Evolutionary conservation across 2,329 filamentous ascomycete genomes (phyloP), one percentile per base, ranked within the genome.

Genomic region (Botrytis tulipae): DNA sequence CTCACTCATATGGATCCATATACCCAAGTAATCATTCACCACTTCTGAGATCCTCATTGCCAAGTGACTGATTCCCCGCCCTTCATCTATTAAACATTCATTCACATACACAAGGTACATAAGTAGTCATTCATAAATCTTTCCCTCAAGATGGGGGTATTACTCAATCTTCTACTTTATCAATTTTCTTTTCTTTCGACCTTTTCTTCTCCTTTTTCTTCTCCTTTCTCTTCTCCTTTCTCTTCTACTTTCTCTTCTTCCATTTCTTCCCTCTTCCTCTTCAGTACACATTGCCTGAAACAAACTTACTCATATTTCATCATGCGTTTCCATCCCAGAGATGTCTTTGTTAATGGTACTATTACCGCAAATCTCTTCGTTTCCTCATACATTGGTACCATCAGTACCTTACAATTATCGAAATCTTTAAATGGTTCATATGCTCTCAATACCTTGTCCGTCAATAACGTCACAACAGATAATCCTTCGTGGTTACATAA

Each of bases 311-410:
- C 25, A 16, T 63, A 60, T 40, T 63, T 63, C 46, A 71, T 68
- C 46, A 78, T 77, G 77, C 74, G 71, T 76, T 72, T 76, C 46
- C n/a, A 77, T 16, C 48, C 77, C 14, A 68, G 76, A 0, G 72
- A 69, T n/a, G 72, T 75, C 67, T 73, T 79, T n/a, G 70, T 71
- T 4, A 71, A 37, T 5, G 61, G 60, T 22, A 75, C 79, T 3
- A n/a, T 71, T 46, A 60, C 60, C 18, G 74, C 75, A 4, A 79
- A 80, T 71, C 80, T 84, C 67, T 84, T 81, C 74, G 81, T 82
- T 57, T 80, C 82, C 22, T 83, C 83, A 60, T 84, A 84, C 76
- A 74, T 75, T 29, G 82, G 82, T 16, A 79, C 76, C 16, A 78
- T 84, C 59, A 81, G 81, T 44, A 79, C 81, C 3, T 76, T 84